Evolutionary conservation across 2,329 filamentous ascomycete species (phyloP).

Genomic region (Parastagonospora avenae): DNA sequence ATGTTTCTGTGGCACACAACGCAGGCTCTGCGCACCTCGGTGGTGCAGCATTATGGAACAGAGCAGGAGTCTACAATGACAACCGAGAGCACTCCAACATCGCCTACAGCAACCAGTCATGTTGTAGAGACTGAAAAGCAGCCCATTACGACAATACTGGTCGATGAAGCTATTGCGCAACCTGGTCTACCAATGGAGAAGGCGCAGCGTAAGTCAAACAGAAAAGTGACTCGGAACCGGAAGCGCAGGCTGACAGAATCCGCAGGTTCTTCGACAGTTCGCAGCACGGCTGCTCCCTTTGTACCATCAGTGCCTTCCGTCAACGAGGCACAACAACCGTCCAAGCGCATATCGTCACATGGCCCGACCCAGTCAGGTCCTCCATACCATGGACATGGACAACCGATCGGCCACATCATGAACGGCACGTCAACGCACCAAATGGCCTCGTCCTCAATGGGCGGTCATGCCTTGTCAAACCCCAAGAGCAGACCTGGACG

Average conservation of each 20-base stretch:
- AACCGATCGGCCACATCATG: conserved; percentile 3
- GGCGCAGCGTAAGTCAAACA: conserved; percentile 13
- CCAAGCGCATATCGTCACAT: conserved; percentile 1
- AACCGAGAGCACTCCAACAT: neutral
- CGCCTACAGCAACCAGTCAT: neutral
- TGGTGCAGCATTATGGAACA: conserved; percentile 8
- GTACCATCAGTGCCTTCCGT: neutral
- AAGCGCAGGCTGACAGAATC: conserved; percentile 11
- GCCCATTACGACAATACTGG: neutral
- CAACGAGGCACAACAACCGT: no score
- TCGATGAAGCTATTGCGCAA: neutral
- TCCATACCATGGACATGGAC: neutral
- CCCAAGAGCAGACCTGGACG: conserved; percentile 13
- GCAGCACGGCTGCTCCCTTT: neutral
- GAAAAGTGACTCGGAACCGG: neutral
- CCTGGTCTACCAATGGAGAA: neutral
- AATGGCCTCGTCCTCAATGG: conserved; percentile 11
- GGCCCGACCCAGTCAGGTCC: conserved; percentile 1
- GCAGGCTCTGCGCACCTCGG: conserved; percentile 27
- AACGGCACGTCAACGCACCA: conserved; percentile 1
- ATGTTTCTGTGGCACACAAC: conserved; percentile 38
- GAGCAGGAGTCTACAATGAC: neutral
- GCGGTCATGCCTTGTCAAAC: conserved; percentile 9
- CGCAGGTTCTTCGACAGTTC: conserved; percentile 8
- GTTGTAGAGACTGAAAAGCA: neutral